Conservation (phyloP, 768 basidiomycete species). For the Russula vinacea region DNA sequence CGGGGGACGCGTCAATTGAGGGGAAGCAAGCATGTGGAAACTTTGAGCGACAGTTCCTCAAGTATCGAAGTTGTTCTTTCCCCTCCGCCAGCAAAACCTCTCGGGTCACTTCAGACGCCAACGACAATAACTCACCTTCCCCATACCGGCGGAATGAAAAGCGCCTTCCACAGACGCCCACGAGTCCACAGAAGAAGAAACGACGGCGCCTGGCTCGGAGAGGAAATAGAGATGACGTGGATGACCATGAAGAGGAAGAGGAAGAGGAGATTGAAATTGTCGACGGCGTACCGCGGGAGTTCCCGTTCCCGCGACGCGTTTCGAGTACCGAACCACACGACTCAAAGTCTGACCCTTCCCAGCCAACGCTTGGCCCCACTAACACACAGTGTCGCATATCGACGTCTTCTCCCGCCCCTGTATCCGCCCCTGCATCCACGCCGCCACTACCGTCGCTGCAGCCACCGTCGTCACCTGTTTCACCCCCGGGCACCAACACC, state of each 20-base stretch:
- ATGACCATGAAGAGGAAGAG: background rate
- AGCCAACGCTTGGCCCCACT: background rate
- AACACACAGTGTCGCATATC: background rate
- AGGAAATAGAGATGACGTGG: background rate
- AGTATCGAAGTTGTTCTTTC: background rate
- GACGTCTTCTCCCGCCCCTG: background rate
- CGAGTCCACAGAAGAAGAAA: background rate
- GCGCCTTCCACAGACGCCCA: background rate
- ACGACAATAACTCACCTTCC: background rate
- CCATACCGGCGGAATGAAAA: constrained; percentile 1
- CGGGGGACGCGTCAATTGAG: background rate
- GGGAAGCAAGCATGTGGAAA: background rate
- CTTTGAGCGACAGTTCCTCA: background rate
- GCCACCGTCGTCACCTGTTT: background rate
- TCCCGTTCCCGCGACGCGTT: background rate
- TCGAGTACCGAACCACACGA: background rate
- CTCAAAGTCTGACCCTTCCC: background rate
- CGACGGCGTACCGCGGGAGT: background rate
- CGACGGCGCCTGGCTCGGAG: background rate
- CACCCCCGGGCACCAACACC: background rate
- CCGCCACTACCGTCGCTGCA: background rate
- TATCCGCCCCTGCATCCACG: background rate
- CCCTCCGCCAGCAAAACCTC: background rate
- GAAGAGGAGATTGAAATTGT: constrained; percentile 2
- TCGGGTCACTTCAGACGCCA: background rate